phyloP scores from a whole-genome alignment of 352 stramenopile species.

The Phytopythium helicoides region DNA sequence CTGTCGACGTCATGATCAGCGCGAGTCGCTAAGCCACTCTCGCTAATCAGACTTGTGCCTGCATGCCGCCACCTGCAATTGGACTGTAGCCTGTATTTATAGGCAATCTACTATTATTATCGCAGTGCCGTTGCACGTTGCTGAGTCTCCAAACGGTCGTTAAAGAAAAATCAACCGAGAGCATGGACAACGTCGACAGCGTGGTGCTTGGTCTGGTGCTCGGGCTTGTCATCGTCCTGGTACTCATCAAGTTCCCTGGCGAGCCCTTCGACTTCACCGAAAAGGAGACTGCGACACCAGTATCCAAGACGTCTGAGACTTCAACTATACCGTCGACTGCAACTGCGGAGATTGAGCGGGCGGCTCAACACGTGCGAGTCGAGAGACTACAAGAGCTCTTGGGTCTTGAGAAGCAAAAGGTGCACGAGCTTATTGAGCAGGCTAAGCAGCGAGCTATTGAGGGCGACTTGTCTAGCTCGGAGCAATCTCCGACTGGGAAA shows the following conservation, averaged over 20 bases:
- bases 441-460: slow-evolving; percentile 32
- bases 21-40: no score
- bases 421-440: slow-evolving; percentile 33
- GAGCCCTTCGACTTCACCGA: slow-evolving; percentile 56
- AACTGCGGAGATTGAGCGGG: slow-evolving; percentile 23
- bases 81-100: no score
- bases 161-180: no score
- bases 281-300: not conserved
- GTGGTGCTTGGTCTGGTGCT: slow-evolving; percentile 36
- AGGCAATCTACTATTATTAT: not conserved
- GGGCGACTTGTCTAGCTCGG: slow-evolving; percentile 5
- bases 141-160: no score
- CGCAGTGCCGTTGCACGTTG: no score
- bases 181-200: slow-evolving; percentile 50
- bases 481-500: slow-evolving; percentile 1
- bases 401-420: slow-evolving; percentile 41
- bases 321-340: slow-evolving; percentile 13
- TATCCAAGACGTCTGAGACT: slow-evolving; percentile 2
- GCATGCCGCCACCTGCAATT: no score
- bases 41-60: not conserved
- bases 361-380: slow-evolving; percentile 34
- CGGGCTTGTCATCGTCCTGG: slow-evolving; percentile 37
- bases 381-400: slow-evolving; percentile 60
- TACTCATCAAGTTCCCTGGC: slow-evolving; percentile 47
- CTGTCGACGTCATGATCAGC: not conserved